Percentiles rank a stretch among this genome's conserved stretches.
Evolutionary conservation across 345 rosid species (phyloP).

Genomic region (Streptanthus diversifolius): DNA sequence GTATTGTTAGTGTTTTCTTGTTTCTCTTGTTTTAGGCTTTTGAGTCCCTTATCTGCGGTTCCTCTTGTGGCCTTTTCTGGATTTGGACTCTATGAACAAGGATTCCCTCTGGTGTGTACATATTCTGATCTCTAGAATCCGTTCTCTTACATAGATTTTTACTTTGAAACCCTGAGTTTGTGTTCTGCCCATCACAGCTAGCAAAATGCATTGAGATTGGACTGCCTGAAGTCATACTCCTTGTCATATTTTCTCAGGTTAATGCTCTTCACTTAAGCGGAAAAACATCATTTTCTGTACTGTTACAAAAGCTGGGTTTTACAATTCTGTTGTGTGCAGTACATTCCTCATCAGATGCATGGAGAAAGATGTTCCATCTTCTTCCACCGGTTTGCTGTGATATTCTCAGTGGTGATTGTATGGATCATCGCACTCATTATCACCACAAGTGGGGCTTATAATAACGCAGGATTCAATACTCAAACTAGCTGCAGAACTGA

Average conservation of each 20-base stretch:
- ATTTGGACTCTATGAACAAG: slow-evolving; percentile 84
- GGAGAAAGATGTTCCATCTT: slow-evolving; percentile 48
- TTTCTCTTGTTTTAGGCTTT: slow-evolving; percentile 45
- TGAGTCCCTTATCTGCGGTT: slow-evolving; percentile 76
- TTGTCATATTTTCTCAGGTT: slow-evolving; percentile 82
- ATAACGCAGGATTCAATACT: slow-evolving; percentile 51
- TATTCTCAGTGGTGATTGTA: slow-evolving; percentile 68
- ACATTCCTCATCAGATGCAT: slow-evolving; percentile 57
- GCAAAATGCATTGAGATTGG: slow-evolving; percentile 94
- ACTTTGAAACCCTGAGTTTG: background rate
- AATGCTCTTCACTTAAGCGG: background rate
- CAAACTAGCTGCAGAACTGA: slow-evolving; percentile 78
- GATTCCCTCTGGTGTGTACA: slow-evolving; percentile 72
- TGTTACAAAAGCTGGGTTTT: slow-evolving; percentile 5
- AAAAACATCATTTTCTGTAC: background rate
- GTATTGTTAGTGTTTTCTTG: background rate
- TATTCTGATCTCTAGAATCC: background rate
- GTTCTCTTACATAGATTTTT: background rate
- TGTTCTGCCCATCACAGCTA: slow-evolving; percentile 44
- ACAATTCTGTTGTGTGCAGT: slow-evolving; percentile 44
- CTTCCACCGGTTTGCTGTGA: slow-evolving; percentile 79
- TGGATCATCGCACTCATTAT: slow-evolving; percentile 86
- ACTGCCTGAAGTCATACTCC: slow-evolving; percentile 66
- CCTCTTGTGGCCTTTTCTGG: slow-evolving; percentile 85
- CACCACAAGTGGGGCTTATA: slow-evolving; percentile 81